Base-by-base conservation (phyloP, 1,284 basidiomycete genomes). In the Sphagnurus paluster region DNA sequence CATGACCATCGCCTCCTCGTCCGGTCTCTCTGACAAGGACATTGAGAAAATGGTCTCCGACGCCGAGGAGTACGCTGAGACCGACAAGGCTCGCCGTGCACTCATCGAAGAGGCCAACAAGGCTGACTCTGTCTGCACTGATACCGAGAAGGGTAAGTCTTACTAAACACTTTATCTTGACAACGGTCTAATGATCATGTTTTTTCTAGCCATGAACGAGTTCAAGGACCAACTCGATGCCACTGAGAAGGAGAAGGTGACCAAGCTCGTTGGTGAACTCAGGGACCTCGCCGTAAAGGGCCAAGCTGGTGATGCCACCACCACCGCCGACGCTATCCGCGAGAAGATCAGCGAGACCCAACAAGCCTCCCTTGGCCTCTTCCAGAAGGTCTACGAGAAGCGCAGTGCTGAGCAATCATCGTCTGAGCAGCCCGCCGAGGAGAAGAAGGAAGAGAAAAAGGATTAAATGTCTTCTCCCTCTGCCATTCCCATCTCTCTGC, bases 31-130 rank as follows among this genome's bases (percentile, higher is more conserved):
- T 54, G 94, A 98, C 75, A 89, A 88, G 72, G 96, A 99, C 66
- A 98, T 99, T 56, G 93, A 98, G 76, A 87, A 87, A 67, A 98
- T 99, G 96, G 87, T 99, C 48, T 70, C 87, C 29, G 95, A 99
- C 60, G 87, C 95, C 48, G 96, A 99, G 75, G 79, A 93, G 68
- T 94, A 85, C 64, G 93, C 94, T 36, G 94, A 96, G 74, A 68
- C 82, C 8, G 93, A 97, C 75, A 96, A 97, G 79, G 79, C 79
- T 42, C 87, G 95, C 66, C 86, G 88, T 64, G 66, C 77, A 43
- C 78, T 98, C 53, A 98, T 99, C 55, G 96, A 99, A 78, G 93
- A 97, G 70, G 83, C 93, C 48, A 99, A 99, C 83, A 91, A 91
- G 73, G 96, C 93, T 39, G 94, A 98, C 70, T 95, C 90, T 21